Evolutionary conservation across 2,329 filamentous ascomycete species (phyloP).

Genomic region (Sporothrix inflata): DNA sequence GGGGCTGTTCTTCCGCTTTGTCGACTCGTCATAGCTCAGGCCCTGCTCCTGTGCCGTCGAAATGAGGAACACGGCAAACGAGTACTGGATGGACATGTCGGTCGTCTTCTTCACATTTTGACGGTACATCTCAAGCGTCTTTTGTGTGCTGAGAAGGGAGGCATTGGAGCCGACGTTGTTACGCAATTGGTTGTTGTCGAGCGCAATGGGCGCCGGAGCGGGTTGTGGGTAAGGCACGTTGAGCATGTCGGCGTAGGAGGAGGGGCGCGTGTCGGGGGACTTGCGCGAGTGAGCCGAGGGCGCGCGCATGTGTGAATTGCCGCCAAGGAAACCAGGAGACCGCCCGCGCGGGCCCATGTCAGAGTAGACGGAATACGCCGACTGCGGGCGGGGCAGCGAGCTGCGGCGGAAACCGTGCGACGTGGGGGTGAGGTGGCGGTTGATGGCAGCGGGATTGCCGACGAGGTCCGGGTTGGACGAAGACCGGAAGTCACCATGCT

Average conservation of each 20-base stretch:
- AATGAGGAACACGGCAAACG: conserved; percentile 93
- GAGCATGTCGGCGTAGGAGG: conserved; percentile 62
- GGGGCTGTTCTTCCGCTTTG: conserved; percentile 50
- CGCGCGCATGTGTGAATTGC: conserved; percentile 49
- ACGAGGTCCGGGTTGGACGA: conserved; percentile 56
- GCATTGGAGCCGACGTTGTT: conserved; percentile 84
- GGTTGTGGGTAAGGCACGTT: conserved; percentile 81
- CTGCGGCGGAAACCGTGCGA: conserved; percentile 58
- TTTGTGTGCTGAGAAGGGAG: conserved; percentile 84
- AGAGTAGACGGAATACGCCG: conserved; percentile 74
- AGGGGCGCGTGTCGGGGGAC: conserved; percentile 58
- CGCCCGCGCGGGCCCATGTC: conserved; percentile 69
- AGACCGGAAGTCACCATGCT: conserved; percentile 50
- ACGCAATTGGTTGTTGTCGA: conserved; percentile 82
- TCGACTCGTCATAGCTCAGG: conserved; percentile 54
- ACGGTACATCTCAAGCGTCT: conserved; percentile 97
- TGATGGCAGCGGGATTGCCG: conserved; percentile 56
- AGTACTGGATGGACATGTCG: conserved; percentile 87
- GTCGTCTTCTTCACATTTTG: conserved; percentile 97
- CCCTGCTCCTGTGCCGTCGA: conserved; percentile 82
- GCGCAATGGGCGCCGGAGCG: conserved; percentile 63
- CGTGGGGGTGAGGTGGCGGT: conserved; percentile 65
- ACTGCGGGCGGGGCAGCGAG: conserved; percentile 70
- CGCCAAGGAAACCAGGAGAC: conserved; percentile 54
- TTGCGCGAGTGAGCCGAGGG: conserved; percentile 56